Evolutionary conservation across 2,329 filamentous ascomycete species (phyloP).

Genomic region (Penicillium thymicola): DNA sequence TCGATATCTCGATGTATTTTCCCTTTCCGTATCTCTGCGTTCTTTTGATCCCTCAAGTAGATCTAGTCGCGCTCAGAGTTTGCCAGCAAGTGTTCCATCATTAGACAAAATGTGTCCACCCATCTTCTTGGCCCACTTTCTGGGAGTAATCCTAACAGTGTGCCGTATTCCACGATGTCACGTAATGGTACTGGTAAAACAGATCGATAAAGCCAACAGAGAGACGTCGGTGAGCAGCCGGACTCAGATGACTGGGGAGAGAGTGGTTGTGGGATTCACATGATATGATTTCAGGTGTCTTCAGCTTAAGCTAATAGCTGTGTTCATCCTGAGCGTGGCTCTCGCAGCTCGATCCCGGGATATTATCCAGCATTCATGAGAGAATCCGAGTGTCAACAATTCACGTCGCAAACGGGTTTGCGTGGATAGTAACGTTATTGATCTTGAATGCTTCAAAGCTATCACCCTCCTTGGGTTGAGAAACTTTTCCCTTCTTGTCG

Average conservation of each 20-base stretch:
- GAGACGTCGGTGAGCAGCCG: neutral
- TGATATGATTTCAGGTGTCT: neutral
- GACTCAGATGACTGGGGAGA: too few species aligned
- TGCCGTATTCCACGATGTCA: neutral
- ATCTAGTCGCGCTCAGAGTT: neutral
- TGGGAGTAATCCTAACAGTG: neutral
- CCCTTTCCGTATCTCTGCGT: neutral
- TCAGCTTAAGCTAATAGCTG: neutral
- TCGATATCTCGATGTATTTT: neutral
- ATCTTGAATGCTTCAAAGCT: conserved; percentile 53
- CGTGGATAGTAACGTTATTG: conserved; percentile 58
- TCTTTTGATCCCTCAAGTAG: neutral
- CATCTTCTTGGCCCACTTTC: neutral
- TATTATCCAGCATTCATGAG: neutral
- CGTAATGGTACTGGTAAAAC: neutral
- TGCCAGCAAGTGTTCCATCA: neutral
- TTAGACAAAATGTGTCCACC: neutral
- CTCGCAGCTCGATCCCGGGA: neutral
- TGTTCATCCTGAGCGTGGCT: neutral
- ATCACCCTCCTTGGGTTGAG: conserved; percentile 41
- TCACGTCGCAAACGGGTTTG: conserved; percentile 62
- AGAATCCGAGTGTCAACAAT: neutral
- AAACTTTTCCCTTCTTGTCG: conserved; percentile 61
- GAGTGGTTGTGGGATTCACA: neutral
- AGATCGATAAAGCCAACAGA: neutral